Base-by-base conservation (phyloP, 1,139 yeast species). In the Zygosaccharomyces sapae region DNA sequence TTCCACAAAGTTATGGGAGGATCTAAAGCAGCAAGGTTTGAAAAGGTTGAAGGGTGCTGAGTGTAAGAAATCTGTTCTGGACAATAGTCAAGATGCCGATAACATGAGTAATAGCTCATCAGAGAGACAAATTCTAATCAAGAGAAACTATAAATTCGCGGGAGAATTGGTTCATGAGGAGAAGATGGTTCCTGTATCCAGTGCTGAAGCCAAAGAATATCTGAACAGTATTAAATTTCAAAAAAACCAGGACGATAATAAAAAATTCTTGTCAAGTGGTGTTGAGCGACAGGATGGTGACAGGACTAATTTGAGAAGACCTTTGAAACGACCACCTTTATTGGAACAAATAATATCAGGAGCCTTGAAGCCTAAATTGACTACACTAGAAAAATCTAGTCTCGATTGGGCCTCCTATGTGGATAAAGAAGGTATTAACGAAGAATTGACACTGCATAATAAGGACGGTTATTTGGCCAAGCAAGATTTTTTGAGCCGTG, bases 391-490 rank as follows among this genome's bases (percentile, higher is more conserved):
- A 65, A 92, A 92, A 66, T 86, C 96, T 2, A 75, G 95, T 52
- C 74, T 92, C 49, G 98, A 92, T 66, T 92, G 98, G 96, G 95
- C 96, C 1, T 81, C 88, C 51, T 90, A 86, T 69, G 97, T 94
- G 18, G 97, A 92, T 67, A 75, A 83, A 57, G 81, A 83, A 54
- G 89, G 90, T 50, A 81, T 94, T 48, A 76, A 79, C 46, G 96
- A 88, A 55, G 98, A 92, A 55, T 75, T 92, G 63, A 76, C 76
- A 47, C 75, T 79, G 48, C 86, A 84, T 62, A 90, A 89, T 65
- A 74, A 73, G 57, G 86, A 78, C 44, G 98, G 98, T 10, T 92
- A 83, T 68, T 71, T 94, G 62, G 95, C 88, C 55, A 88, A 81
- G 63, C 97, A 92, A 65, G 97, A 86, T 57, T 92, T 94, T 74